These are phyloP conservation scores for Pestalotiopsis sp. DNA, from an alignment of 2,329 filamentous ascomycete genomes.

Conservation along the genomic window DNA sequence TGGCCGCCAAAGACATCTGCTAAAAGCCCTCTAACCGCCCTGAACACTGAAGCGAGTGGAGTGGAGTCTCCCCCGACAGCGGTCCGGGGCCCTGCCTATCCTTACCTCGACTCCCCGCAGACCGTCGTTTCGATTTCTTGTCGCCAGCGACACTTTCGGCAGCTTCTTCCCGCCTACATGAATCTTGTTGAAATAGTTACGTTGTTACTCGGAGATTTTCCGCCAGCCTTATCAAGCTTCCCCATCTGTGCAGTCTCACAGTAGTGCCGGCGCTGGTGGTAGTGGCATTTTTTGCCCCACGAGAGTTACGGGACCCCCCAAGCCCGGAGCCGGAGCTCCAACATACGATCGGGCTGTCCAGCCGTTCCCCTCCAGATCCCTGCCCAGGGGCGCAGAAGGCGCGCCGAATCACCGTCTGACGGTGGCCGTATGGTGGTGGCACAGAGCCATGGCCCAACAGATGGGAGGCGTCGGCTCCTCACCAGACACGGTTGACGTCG, in stretches of 20 bases:
- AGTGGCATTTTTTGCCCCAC: background rate
- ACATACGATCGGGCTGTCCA: background rate
- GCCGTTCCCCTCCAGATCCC: slow-evolving; percentile 4
- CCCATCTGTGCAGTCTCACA: background rate
- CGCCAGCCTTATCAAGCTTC: background rate
- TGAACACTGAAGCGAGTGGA: background rate
- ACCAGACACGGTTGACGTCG: slow-evolving; percentile 23
- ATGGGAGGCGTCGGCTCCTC: slow-evolving; percentile 25
- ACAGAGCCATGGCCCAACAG: slow-evolving; percentile 21
- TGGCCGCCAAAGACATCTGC: background rate
- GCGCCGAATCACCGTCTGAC: background rate
- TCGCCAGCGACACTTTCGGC: slow-evolving; percentile 2
- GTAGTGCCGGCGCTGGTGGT: background rate
- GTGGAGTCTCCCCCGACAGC: background rate
- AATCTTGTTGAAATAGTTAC: background rate
- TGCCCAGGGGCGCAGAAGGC: slow-evolving; percentile 1
- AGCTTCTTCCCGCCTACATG: background rate
- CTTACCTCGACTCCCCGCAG: background rate
- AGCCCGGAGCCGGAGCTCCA: slow-evolving; percentile 1
- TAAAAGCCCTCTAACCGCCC: too few relatives aligned
- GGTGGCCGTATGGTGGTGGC: slow-evolving; percentile 7
- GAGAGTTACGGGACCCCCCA: background rate
- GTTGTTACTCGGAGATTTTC: background rate
- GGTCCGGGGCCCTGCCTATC: background rate
- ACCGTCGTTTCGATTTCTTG: slow-evolving; percentile 3